Evolutionary conservation across 2,329 filamentous ascomycete species (phyloP), one percentile per base, ranked within the genome.

Genomic region (Fusarium anguioides): DNA sequence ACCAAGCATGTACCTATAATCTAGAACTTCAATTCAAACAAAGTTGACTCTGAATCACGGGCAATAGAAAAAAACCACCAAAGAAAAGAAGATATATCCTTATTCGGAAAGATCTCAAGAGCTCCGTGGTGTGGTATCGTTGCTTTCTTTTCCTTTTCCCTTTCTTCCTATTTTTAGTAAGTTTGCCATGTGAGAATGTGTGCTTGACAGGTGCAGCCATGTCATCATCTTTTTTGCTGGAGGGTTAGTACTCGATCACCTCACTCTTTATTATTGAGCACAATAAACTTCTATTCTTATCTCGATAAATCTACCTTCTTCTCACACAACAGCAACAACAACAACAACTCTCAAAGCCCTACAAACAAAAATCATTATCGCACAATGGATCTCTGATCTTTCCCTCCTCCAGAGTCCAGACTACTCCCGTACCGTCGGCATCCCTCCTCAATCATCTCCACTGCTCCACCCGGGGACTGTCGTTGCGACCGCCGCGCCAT

Each of bases 381-480:
- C n/a, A 35, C 12, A 23, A 53, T 53, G 50, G 29, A 23, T 27
- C 50, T 36, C 6, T 53, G 45, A 60, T 36, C 15, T 50, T 35
- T 17, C 14, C 47, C 47, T 40, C 11, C 27, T 31, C 29, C n/a
- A n/a, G n/a, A n/a, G n/a, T 17, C 29, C 17, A 14, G 14, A 3
- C 14, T 31, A 3, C 12, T 31, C 27, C 12, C 14, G 11, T 14
- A 8, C 4, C 41, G 24, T 36, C 17, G 6, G 29, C 17, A 42
- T 51, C 12, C 31, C 15, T 52, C 35, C 36, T 46, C 41, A 46
- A 44, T 46, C 66, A 68, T 70, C 69, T 70, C 69, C 69, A 72
- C 69, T 69, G 59, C 42, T 58, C 70, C 66, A 61, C 64, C 59
- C n/a, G 24, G 31, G n/a, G 23, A 18, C 21, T 40, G 20, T 35